Evolutionary conservation across 495 filamentous ascomycete genomes (phyloP), one percentile per base, ranked within the genome.

Genomic region (Eremomyces bilateralis): DNA sequence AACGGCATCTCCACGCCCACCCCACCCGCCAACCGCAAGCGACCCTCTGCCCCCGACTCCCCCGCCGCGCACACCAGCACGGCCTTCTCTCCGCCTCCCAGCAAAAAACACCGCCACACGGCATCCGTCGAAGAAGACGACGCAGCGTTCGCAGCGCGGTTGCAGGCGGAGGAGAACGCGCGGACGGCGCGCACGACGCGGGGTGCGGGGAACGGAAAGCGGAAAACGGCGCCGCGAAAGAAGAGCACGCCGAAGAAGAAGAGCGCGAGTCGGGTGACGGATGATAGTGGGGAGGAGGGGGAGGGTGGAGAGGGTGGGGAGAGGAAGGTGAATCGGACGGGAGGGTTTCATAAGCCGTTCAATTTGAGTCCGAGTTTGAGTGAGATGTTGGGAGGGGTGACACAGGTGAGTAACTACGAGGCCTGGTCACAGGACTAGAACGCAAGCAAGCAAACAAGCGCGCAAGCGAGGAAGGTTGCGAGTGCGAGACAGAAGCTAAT

Each of bases 161-260:
- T 97, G 20, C 88, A 97, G 55, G 88, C 82, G 1, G 76, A 92
- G 54, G 80, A 88, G 61, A 92, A 94, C 51, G 59, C 68, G 38
- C 61, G 69, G 24, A 31, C 32, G 58, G 71, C 65, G 15, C 65
- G 84, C 15, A 61, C 73, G 13, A 92, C 82, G 1, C 62, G 84
- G 21, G 65, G 65, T 4, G 79, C 73, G 3, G 63, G 59, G 25
- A 58, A 53, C 11, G 56, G 58, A 4, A 52, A 50, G 43, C 53
- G 47, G 37, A 35, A 36, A 15, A 42, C 54, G 15, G 57, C 54
- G 39, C 37, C 34, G 27, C 53, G 53, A 40, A 70, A 66, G 48
- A 56, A 61, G 35, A 57, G 67, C 0, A 53, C 54, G 17, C 69
- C 67, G 48, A 81, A 67, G 49, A 61, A 69, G 45, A 82, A 88